Evolutionary conservation across 345 rosid species (phyloP), one percentile per base, ranked within the genome.

Genomic region (Lepidium aucheri): DNA sequence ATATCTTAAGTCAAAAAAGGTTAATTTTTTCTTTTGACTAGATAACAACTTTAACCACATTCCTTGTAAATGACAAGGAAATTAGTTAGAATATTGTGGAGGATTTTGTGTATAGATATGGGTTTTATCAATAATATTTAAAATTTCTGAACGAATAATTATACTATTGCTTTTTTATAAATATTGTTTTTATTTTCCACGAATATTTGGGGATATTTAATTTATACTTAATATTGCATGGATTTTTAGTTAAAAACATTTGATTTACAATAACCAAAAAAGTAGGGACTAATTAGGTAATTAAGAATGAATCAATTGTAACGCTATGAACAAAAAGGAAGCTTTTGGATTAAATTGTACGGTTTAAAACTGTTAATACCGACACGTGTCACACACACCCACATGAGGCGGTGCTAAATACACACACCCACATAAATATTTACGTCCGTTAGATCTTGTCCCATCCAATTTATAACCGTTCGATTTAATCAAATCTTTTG

Each of bases 341-440:
- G 35, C 62, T 65, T 58, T 51, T 15, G 43, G 24, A 58, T 42
- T 65, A 58, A 26, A 65, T 42, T 73, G 62, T 22, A 42, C 51
- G 67, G 67, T 53, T 58, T 47, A 57, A 16, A 50, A 38, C 30
- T 51, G 24, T 12, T 57, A 73, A 65, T 65, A 1, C 59, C 20
- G 61, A 73, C 72, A 73, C 72, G 72, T 74, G 69, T 57, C 72
- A 39, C 4, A 60, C 14, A 1, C 33, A 54, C 44, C 61, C 52
- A 30, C 12, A 45, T 12, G 43, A 67, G 73, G 73, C 73, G 77
- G 77, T 74, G 77, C 68, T 60, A 67, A 60, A 17, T 18, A 60
- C 72, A 53, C 68, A 24, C n/a, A n/a, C n/a, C 3, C 45, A 3
- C 16, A 16, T 11, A 58, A 9, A 43, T 6, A 11, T 9, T 45